Evolutionary conservation across 208 protist species (phyloP), one percentile per base, ranked within the genome.

Genomic region (Acanthamoeba polyphaga): DNA sequence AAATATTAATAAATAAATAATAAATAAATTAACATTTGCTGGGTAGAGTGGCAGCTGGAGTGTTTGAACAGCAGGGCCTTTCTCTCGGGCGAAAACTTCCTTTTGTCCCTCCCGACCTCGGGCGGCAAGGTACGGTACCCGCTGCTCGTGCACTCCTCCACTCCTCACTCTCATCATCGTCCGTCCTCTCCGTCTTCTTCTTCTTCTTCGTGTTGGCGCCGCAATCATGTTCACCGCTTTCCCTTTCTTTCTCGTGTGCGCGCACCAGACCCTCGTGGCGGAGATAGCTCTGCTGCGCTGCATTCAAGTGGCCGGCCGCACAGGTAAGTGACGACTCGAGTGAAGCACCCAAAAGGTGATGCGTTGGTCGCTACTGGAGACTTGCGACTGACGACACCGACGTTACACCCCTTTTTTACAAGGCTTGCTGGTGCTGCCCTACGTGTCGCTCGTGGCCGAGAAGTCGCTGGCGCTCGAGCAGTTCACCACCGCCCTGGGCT

Each of bases 391-490:
- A 15, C n/a, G 32, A 13, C 66, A 74, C 66, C 24, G 24, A 12
- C 22, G 1, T 22, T 2, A 7, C 24, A 74, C 32, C 10, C 17
- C 10, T 15, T 4, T 38, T 38, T 38, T 38, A 38, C 1, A 22
- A 80, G 70, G 70, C 17, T 13, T 80, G 70, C 38, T 80, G 70
- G 70, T 80, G 70, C 70, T 80, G 29, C 70, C 70, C 70, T 80
- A 80, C 70, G 70, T 80, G 29, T 80, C 70, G 29, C 70, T 80
- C 38, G 70, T 80, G 70, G 32, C 70, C 38, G 70, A 80, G 70
- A 80, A 80, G 70, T 80, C 70, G 34, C 15, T 43, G 34, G 70
- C 70, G 2, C 38, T 80, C 34, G 70, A 80, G 32, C 70, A 80
- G 38, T 80, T 80, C 70, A 80, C 70, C 29, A 22, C 29, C 32